phyloP scores from a whole-genome alignment of 306 rosid genomes.

The Dryas octopetala region DNA sequence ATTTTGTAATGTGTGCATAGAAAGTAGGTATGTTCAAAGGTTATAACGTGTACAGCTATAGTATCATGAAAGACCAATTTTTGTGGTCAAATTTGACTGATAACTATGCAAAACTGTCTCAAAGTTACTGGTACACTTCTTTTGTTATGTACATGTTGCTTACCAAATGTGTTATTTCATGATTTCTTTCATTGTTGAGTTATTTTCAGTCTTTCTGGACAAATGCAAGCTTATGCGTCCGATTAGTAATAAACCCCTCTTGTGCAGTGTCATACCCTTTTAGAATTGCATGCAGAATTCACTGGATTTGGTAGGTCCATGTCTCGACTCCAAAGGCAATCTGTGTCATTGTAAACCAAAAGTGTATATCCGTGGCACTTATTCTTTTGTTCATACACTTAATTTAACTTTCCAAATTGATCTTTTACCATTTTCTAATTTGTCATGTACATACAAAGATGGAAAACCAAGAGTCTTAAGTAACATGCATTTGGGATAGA shows the following conservation, averaged over 20 bases:
- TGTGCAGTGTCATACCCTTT: slow-evolving; percentile 4
- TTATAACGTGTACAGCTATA: background rate
- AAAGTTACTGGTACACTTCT: background rate
- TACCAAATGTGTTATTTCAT: background rate
- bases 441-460: too few species aligned
- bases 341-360: background rate
- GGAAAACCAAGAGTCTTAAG: too few species aligned
- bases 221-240: background rate
- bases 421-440: too few species aligned
- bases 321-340: slow-evolving; percentile 5
- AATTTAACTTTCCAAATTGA: too few species aligned
- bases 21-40: background rate
- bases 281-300: slow-evolving; percentile 22
- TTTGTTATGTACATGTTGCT: background rate
- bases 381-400: too few species aligned
- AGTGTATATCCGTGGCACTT: too few species aligned
- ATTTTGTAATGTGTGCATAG: background rate
- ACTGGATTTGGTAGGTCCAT: slow-evolving; percentile 11
- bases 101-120: too few species aligned
- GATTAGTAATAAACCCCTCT: background rate
- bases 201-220: background rate
- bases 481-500: too few species aligned
- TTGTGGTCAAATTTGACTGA: background rate
- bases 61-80: background rate
- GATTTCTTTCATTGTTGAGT: background rate